Evolutionary conservation across 192 early-diverging fungal genomes (phyloP), one percentile per base, ranked within the genome.

Genomic region (Glomus cerebriforme): DNA sequence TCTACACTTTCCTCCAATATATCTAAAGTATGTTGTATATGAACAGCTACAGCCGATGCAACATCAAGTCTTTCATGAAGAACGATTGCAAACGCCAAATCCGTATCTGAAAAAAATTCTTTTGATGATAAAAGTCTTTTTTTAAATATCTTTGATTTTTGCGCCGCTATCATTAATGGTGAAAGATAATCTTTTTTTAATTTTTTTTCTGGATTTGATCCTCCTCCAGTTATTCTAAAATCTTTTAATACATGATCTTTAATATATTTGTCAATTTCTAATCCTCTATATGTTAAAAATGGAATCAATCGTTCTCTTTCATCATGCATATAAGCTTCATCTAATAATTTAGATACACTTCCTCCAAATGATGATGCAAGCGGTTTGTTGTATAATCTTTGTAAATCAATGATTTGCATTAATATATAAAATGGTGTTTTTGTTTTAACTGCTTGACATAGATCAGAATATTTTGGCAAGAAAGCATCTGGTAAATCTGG

Each of bases 1-100:
- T 78, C 77, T 3, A 78, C 77, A 78, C 77, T 58, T 69, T 78
- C 77, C 13, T 78, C 77, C n/a, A 78, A 78, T 29, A 78, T 49
- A 69, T 78, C 77, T 26, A 78, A 27, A 0, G 66, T 78, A 59
- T 78, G 77, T 69, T 78, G 77, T n/a, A n/a, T 27, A 34, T 78
- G 47, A 37, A 58, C 2, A 32, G 77, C 22, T 27, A 78, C 0
- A 3, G 17, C 15, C 3, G 34, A 12, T 39, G 77, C 77, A 12
- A 69, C 66, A 69, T 78, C 77, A 26, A 78, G 31, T 59, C 77
- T 32, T 78, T 78, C 62, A 78, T 68, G 66, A 9, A 78, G 35
- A 43, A 78, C 66, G 7, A 78, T 78, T 3, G 65, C 29, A 26
- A 78, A 78, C 35, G 77, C 77, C 13, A 78, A 59, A 34, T 78